Conservation (phyloP, 768 basidiomycete genomes). For the Pisolithus tinctorius region DNA sequence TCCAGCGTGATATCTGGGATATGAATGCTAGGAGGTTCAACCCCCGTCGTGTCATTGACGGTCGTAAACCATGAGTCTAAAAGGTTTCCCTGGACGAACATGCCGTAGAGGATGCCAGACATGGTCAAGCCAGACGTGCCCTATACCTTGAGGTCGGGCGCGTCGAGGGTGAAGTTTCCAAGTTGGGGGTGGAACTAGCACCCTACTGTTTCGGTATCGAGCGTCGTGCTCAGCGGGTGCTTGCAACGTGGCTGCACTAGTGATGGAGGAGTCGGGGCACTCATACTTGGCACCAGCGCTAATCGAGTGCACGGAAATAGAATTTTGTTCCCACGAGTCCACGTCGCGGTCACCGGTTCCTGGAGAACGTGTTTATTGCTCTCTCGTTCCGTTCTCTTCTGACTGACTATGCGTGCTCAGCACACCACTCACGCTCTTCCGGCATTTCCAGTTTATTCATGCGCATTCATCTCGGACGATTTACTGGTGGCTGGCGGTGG, state of each 20-base stretch:
- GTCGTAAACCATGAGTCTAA: constrained; percentile 7
- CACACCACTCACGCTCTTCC: constrained; percentile 75
- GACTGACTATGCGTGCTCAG: constrained; percentile 59
- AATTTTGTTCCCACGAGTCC: constrained; percentile 16
- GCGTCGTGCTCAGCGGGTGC: not conserved
- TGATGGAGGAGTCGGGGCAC: no score
- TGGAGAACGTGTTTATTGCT: not conserved
- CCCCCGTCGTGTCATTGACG: not conserved
- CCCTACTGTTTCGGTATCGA: not conserved
- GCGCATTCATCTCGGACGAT: constrained; percentile 67
- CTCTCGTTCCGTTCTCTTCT: not conserved
- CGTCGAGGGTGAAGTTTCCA: not conserved
- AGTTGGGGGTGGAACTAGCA: not conserved
- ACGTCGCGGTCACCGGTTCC: not conserved
- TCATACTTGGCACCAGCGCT: no score
- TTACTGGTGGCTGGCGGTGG: constrained; percentile 84
- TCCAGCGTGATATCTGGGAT: constrained; percentile 50
- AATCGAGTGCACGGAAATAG: not conserved
- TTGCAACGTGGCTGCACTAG: no score
- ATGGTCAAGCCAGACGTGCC: not conserved
- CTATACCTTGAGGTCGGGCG: not conserved
- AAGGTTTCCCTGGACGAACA: not conserved
- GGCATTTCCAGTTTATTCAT: constrained; percentile 84
- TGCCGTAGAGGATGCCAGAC: not conserved
- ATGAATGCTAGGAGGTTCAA: constrained; percentile 26